Evolutionary conservation across 2,329 filamentous ascomycete species (phyloP).

Genomic region (Colletotrichum chlorophyti): DNA sequence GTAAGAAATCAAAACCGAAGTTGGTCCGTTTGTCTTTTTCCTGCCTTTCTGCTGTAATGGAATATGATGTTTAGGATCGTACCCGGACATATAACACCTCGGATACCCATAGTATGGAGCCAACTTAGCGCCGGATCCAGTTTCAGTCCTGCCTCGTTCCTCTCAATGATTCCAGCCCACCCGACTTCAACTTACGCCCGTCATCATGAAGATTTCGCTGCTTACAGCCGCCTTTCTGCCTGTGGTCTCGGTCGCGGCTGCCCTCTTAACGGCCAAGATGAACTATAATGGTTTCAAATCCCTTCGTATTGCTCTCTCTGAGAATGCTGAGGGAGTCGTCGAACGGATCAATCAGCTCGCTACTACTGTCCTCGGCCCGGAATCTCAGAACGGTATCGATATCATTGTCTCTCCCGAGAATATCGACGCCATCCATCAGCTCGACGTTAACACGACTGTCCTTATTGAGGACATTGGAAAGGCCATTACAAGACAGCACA

Average conservation of each 20-base stretch:
- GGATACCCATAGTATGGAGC: background rate
- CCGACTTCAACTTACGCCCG: background rate
- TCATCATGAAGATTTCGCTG: slow-evolving; percentile 22
- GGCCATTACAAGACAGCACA: slow-evolving; percentile 38
- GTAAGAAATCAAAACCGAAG: no score
- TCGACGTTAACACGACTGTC: slow-evolving; percentile 38
- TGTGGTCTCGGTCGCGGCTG: background rate
- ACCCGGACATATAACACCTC: no score
- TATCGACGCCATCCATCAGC: slow-evolving; percentile 35
- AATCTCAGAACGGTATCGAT: slow-evolving; percentile 32
- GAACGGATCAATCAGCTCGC: slow-evolving; percentile 25
- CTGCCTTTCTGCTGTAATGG: no score
- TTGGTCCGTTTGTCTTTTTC: no score
- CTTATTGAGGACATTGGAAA: slow-evolving; percentile 39
- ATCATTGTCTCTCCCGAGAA: slow-evolving; percentile 40
- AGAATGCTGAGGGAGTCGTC: background rate
- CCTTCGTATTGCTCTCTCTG: slow-evolving; percentile 16
- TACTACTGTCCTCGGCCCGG: slow-evolving; percentile 5
- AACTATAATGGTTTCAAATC: slow-evolving; percentile 29
- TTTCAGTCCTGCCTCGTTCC: background rate
- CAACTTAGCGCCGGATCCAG: background rate
- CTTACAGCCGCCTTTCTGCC: slow-evolving; percentile 2
- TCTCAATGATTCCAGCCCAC: background rate
- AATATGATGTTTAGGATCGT: no score
- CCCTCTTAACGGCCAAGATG: slow-evolving; percentile 13